These are phyloP conservation scores for Candida ficus DNA, from an alignment of 805 yeast species.

Conservation along the genomic window DNA sequence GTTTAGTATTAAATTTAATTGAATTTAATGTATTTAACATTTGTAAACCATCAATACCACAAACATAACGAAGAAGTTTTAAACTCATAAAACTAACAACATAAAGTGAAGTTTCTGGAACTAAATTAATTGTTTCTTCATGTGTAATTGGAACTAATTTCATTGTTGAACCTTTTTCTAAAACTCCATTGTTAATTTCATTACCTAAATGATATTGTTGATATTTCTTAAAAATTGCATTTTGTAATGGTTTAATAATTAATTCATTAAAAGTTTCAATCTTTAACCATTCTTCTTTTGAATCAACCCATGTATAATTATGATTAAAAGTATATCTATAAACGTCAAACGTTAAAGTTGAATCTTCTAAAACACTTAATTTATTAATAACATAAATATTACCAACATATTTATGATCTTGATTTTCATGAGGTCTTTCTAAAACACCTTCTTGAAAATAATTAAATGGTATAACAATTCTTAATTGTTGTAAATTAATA, in stretches of 20 bases:
- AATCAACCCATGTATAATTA: constrained; percentile 20
- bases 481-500: constrained; percentile 14
- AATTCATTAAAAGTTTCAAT: constrained; percentile 21
- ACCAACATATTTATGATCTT: constrained; percentile 23
- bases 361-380: constrained; percentile 18
- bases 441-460: constrained; percentile 22
- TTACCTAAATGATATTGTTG: constrained; percentile 21
- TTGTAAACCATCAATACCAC: constrained; percentile 17
- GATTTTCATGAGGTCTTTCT: constrained; percentile 21
- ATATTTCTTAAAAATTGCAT: constrained; percentile 19
- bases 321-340: constrained; percentile 21
- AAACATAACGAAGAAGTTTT: constrained; percentile 17
- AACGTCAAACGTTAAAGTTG: constrained; percentile 17
- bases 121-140: constrained; percentile 16
- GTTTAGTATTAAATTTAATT: no score
- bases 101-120: constrained; percentile 17
- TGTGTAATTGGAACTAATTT: constrained; percentile 20
- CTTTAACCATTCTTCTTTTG: constrained; percentile 20
- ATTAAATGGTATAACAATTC: constrained; percentile 17
- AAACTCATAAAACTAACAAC: constrained; percentile 19
- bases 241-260: constrained; percentile 19
- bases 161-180: constrained; percentile 21
- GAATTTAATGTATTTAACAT: no score
- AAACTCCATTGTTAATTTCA: constrained; percentile 14
- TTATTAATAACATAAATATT: constrained; percentile 19